Evolutionary conservation across 2,329 filamentous ascomycete genomes (phyloP), one percentile per base, ranked within the genome.

Genomic region (Stachybotrys echinatus): DNA sequence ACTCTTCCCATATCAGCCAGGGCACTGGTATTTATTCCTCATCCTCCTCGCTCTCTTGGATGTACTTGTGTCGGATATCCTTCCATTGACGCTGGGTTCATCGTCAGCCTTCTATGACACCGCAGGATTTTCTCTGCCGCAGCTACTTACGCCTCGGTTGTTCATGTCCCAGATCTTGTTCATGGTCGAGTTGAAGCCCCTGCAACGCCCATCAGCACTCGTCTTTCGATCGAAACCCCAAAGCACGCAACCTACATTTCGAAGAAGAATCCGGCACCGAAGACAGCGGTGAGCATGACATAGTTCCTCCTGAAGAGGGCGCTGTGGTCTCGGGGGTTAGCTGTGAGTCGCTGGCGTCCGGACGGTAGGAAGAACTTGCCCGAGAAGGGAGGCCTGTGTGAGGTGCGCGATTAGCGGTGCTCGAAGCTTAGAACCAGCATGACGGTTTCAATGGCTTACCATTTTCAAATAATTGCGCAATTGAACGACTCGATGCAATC

Each of bases 51-150:
- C 58, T 84, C 74, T 88, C 74, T 14, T 34, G 2, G 64, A 95
- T 72, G 73, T 96, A 99, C 74, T 81, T 86, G 72, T 85, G 76
- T 76, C 95, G 92, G 78, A 99, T 96, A 72, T 99, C 94, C 83
- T 96, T 96, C 94, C 94, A 97, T 95, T 96, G 92, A 66, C 92
- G 90, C 92, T 97, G 57, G 23, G 46, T 48, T 39, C 20, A 23
- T 40, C 23, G 10, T 56, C 69, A 60, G 70, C 66, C 56, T 58
- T 46, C 47, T 45, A 38, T 23, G 44, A 45, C 44, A 23, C n/a
- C 38, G 17, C 17, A n/a, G 19, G 21, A 37, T 10, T 40, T 42
- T 17, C 19, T 42, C 42, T 23, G 34, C 31, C 21, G 22, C 1
- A 19, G 18, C 14, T 23, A 85, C 89, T 66, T 89, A 96, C 92